phyloP scores from a whole-genome alignment of 768 basidiomycete genomes.

The Porpolomopsis calyptriformis region DNA sequence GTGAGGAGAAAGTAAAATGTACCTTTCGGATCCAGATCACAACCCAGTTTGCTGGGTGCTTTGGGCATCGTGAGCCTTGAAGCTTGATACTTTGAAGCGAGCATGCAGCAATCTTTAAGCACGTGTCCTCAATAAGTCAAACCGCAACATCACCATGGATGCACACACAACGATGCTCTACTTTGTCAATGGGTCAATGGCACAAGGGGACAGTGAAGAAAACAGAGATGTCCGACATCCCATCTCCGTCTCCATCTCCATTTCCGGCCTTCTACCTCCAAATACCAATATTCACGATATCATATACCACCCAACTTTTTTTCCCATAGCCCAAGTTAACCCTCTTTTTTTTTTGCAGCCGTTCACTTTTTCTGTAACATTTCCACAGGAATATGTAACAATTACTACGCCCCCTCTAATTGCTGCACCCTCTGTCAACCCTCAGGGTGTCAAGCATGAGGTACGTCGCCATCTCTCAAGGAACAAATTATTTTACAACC shows the following conservation, averaged over 20 bases:
- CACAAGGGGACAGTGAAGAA: not conserved
- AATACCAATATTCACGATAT: not conserved
- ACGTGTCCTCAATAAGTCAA: not conserved
- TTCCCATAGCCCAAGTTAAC: not conserved
- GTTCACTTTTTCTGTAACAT: not conserved
- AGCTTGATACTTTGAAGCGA: too few species aligned
- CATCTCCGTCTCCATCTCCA: not conserved
- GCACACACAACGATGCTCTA: not conserved
- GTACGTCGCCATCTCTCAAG: not conserved
- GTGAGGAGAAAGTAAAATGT: not conserved
- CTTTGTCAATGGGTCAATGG: not conserved
- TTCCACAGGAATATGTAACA: not conserved
- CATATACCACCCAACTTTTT: not conserved
- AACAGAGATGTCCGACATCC: not conserved
- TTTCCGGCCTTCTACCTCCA: too few species aligned
- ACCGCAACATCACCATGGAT: too few species aligned
- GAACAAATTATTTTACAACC: not conserved
- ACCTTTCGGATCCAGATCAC: slow-evolving; percentile 1
- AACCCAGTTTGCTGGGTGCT: not conserved
- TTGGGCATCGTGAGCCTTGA: not conserved
- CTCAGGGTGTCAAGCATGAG: not conserved
- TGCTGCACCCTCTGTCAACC: not conserved
- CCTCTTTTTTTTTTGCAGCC: not conserved
- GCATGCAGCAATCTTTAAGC: not conserved
- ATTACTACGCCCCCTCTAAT: not conserved